Evolutionary conservation across 331 rosid species (phyloP), one percentile per base, ranked within the genome.

Genomic region (Pyracantha coccinea): DNA sequence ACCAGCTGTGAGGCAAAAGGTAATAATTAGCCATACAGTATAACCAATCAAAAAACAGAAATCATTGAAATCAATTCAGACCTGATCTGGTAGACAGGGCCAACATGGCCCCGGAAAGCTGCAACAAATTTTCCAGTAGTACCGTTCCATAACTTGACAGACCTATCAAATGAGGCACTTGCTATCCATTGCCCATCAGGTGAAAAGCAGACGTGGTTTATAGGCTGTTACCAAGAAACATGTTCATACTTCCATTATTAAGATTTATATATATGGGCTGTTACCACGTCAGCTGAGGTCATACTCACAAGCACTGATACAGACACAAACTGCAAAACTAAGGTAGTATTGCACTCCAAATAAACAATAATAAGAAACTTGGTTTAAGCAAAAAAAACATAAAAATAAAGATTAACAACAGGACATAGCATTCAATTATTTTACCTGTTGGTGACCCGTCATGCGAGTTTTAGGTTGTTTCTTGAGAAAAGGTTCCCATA

Each of bases 161-260:
- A 94, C 78, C 87, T 89, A 77, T 94, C 99, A 74, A 94, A 94
- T 60, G 99, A 94, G 63, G 93, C 97, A 85, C 97, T 94, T 33
- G 99, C 97, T 69, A 94, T 79, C 97, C 99, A 94, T 87, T 87
- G 97, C 57, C 99, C 99, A 69, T 94, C 99, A 72, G 99, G 99
- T 29, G 99, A 94, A 83, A 92, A 94, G 80, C 85, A 88, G 29
- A 92, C 97, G 72, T 94, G 96, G 78, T 94, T 94, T 77, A 94
- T 97, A 61, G 86, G 92, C 97, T 94, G 91, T 77, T 67, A 76
- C 73, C 29, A 74, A n/a, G 66, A 74, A 75, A 72, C 60, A 76
- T 45, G 28, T 71, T 60, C n/a, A 72, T 35, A 60, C 55, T 58
- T 69, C 13, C 60, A 63, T 67, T 63, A 73, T 63, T 58, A 67